Base-by-base conservation (phyloP, 148 eudicot genomes). In the Camellia japonica region DNA sequence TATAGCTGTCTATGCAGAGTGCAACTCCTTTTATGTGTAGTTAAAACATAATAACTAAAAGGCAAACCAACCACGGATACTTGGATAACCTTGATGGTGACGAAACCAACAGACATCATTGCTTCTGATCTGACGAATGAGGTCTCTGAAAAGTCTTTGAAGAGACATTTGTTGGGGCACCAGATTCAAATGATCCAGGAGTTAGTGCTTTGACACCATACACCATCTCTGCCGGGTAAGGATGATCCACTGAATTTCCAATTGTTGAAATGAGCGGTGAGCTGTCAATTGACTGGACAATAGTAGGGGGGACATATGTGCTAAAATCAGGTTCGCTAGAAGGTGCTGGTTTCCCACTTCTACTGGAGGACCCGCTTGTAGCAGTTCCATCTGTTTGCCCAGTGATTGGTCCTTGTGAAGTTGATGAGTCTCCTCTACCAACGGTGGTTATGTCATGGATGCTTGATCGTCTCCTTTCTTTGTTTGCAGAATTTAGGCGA, bases 361-460 rank as follows among this genome's bases (percentile, higher is more conserved):
- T 7, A 49, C 52, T 49, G 52, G 52, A 49, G 6, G 6, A 73
- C 16, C 69, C 19, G 38, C 23, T 15, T 6, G 51, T 46, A 47
- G 56, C 12, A 30, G 3, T 0, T 6, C 59, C 30, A 10, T 11
- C 13, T 3, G 6, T 20, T 77, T 62, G 46, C 79, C 71, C 46
- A 7, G 62, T 66, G 62, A 64, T 77, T 65, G 62, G 72, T 18
- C 62, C 62, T 30, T 5, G 47, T 30, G 46, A n/a, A 52, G 61
- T 52, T 65, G 80, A 52, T 15, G 72, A 18, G 4, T 47, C 43
- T 42, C 7, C 73, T 67, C 52, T 18, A 16, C 6, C 4, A 12
- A 18, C 62, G 20, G 5, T 64, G n/a, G 83, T 79, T 20, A 81
- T 79, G 49, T 87, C 88, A 30, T 80, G 82, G 41, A 87, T 83